A percentile compares a stretch with the other conserved stretches of the same genome.
Evolutionary conservation across 768 basidiomycete species (phyloP).

Genomic region (Rhizopogon vulgaris): DNA sequence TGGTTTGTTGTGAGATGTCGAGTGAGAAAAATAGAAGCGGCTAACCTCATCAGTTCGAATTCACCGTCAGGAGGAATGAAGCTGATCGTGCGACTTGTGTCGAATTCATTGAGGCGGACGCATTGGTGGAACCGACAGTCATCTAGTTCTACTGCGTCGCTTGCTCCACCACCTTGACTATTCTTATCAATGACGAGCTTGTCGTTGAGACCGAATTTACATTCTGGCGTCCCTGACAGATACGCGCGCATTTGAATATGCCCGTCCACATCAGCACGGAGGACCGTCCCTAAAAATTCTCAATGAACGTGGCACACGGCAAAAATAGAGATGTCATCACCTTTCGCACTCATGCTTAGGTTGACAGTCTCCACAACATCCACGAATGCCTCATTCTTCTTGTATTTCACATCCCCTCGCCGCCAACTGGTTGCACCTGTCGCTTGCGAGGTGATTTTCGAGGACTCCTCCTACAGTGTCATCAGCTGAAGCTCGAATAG

Average conservation of each 20-base stretch:
- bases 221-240: constrained; percentile 93
- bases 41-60: constrained; percentile 94
- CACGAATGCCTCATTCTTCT: constrained; percentile 99
- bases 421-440: constrained; percentile 97
- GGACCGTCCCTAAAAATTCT: constrained; percentile 56
- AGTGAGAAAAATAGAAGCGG: constrained; percentile 3
- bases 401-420: constrained; percentile 92
- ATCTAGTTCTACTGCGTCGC: constrained; percentile 88
- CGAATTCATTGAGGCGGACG: constrained; percentile 91
- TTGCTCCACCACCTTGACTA: constrained; percentile 44
- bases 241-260: constrained; percentile 99
- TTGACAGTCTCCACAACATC: constrained; percentile 98
- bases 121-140: constrained; percentile 99
- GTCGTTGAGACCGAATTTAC: constrained; percentile 98
- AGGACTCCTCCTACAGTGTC: constrained; percentile 77
- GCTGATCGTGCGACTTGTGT: constrained; percentile 88
- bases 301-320: constrained; percentile 1
- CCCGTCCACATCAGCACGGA: constrained; percentile 96
- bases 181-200: constrained; percentile 93
- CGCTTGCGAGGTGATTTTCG: constrained; percentile 95
- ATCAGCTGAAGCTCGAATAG: constrained; percentile 1
- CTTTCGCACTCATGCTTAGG: constrained; percentile 95
- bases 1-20: neutral
- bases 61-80: constrained; percentile 99
- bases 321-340: constrained; percentile 20